phyloP scores from a whole-genome alignment of 2,329 filamentous ascomycete species.

The Clarireedia sp. region DNA sequence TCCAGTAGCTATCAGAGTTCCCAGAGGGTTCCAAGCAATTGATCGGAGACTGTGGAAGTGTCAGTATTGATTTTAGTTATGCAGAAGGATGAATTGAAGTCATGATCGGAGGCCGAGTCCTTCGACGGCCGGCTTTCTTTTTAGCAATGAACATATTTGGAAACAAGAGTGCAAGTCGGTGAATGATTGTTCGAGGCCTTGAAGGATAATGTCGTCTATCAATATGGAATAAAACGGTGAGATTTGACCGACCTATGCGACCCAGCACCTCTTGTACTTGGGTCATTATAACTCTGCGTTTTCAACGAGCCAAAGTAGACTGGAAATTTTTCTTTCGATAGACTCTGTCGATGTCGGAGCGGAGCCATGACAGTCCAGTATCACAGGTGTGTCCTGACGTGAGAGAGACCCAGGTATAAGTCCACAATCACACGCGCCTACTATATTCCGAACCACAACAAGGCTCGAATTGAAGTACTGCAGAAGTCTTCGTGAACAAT shows the following conservation, averaged over 20 bases:
- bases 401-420: too few relatives aligned
- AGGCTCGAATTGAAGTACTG: not conserved
- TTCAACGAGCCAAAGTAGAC: slow-evolving; percentile 59
- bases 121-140: too few relatives aligned
- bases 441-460: not conserved
- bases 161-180: too few relatives aligned
- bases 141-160: too few relatives aligned
- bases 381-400: not conserved
- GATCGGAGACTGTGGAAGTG: slow-evolving; percentile 54
- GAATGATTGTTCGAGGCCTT: too few relatives aligned
- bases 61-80: not conserved
- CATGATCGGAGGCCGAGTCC: too few relatives aligned
- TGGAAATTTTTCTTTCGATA: slow-evolving; percentile 65
- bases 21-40: slow-evolving; percentile 83
- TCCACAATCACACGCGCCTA: not conserved
- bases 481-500: not conserved
- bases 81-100: not conserved
- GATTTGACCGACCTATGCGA: slow-evolving; percentile 46
- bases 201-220: too few relatives aligned
- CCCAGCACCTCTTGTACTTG: slow-evolving; percentile 42
- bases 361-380: slow-evolving; percentile 19
- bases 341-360: slow-evolving; percentile 40
- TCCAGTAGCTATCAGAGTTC: slow-evolving; percentile 77
- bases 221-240: not conserved
- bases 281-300: slow-evolving; percentile 63